phyloP scores from a whole-genome alignment of 2,329 filamentous ascomycete species.

The Fusarium solani-melongenae region DNA sequence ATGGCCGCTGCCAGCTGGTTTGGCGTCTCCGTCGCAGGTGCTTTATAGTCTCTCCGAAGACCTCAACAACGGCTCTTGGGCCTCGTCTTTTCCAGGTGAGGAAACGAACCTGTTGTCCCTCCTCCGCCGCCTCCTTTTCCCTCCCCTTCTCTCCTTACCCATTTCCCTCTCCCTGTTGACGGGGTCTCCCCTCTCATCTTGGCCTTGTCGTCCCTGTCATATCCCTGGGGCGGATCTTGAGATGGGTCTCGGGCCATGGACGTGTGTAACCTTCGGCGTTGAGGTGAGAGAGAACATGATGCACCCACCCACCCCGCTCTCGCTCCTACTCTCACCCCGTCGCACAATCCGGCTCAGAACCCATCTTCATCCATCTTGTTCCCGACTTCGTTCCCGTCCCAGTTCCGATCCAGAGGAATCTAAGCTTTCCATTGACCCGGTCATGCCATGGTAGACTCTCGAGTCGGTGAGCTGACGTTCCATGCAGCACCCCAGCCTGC shows the following conservation, averaged over 20 bases:
- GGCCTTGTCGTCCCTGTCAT: slow-evolving; percentile 15
- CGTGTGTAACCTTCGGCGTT: slow-evolving; percentile 24
- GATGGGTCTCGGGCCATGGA: slow-evolving; percentile 33
- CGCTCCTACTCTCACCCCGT: slow-evolving; percentile 32
- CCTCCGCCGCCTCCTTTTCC: not conserved
- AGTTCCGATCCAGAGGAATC: slow-evolving; percentile 22
- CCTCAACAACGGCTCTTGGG: slow-evolving; percentile 24
- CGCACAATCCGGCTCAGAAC: slow-evolving; percentile 23
- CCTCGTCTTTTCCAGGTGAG: slow-evolving; percentile 38
- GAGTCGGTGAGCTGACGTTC: slow-evolving; percentile 44
- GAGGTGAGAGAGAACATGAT: slow-evolving; percentile 41
- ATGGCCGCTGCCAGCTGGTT: slow-evolving; percentile 27
- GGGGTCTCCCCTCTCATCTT: not conserved
- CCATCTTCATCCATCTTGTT: slow-evolving; percentile 29
- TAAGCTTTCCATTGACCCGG: slow-evolving; percentile 27
- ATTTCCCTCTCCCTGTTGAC: not conserved
- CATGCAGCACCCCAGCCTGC: slow-evolving; percentile 40
- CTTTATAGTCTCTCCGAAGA: slow-evolving; percentile 36
- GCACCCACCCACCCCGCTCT: slow-evolving; percentile 36
- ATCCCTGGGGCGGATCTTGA: slow-evolving; percentile 31
- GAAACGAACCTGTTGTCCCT: slow-evolving; percentile 26
- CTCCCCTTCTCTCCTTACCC: not conserved
- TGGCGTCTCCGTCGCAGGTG: slow-evolving; percentile 38
- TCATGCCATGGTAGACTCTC: slow-evolving; percentile 43
- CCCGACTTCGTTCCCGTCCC: slow-evolving; percentile 23